A percentile compares a stretch with the other conserved stretches of the same genome.
Evolutionary conservation across 2,329 filamentous ascomycete genomes (phyloP).

Genomic region (Elsinoe perseae): DNA sequence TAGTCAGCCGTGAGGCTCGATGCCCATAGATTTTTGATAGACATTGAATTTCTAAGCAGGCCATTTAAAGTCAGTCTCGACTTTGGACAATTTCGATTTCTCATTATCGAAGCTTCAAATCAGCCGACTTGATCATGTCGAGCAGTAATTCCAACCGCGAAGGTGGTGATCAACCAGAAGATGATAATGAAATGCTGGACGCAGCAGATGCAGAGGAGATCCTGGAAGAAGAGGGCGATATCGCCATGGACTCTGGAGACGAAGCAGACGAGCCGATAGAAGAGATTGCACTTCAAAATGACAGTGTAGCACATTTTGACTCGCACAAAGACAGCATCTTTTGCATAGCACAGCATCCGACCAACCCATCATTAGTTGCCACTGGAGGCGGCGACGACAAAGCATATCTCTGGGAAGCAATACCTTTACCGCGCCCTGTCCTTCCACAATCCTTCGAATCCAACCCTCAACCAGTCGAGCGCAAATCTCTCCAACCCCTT

Average conservation of each 20-base stretch:
- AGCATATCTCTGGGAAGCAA: constrained; percentile 77
- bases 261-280: constrained; percentile 51
- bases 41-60: constrained; percentile 11
- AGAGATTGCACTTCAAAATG: constrained; percentile 79
- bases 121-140: background rate
- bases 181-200: constrained; percentile 36
- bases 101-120: background rate
- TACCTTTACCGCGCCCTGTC: constrained; percentile 53
- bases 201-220: constrained; percentile 67
- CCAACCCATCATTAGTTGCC: constrained; percentile 66
- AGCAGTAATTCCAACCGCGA: constrained; percentile 1
- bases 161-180: constrained; percentile 15
- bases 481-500: constrained; percentile 56
- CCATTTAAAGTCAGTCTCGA: background rate
- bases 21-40: constrained; percentile 1
- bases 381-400: constrained; percentile 83
- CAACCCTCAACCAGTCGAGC: constrained; percentile 51
- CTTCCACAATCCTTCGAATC: constrained; percentile 69
- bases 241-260: constrained; percentile 71
- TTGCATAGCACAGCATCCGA: constrained; percentile 86
- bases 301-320: constrained; percentile 90
- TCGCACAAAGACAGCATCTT: constrained; percentile 85
- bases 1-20: background rate
- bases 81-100: background rate
- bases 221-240: constrained; percentile 68